Conservation (phyloP, 1,139 yeast species). For the Wickerhamomyces sp. region DNA sequence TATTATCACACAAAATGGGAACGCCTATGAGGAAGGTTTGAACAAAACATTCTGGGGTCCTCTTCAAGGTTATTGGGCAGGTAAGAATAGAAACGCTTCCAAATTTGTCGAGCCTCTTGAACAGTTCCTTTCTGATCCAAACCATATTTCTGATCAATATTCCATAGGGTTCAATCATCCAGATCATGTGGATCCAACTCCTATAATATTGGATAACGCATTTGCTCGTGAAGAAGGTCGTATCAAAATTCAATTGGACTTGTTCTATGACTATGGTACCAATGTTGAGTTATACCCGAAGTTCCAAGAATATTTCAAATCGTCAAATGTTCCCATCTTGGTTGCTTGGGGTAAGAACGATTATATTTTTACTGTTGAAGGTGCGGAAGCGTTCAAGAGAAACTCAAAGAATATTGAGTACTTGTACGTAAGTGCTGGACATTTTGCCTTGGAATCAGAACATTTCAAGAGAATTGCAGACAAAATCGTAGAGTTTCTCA, state of each 20-base stretch:
- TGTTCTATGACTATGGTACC: conserved; percentile 33
- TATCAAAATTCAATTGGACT: conserved; percentile 28
- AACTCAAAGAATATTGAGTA: conserved; percentile 29
- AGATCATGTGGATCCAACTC: conserved; percentile 29
- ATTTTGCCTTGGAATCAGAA: conserved; percentile 33
- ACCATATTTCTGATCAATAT: conserved; percentile 29
- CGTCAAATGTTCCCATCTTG: conserved; percentile 33
- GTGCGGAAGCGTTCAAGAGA: conserved; percentile 34
- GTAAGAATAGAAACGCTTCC: conserved; percentile 14
- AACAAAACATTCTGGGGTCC: conserved; percentile 35
- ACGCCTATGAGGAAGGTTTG: conserved; percentile 39
- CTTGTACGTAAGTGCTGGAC: conserved; percentile 32
- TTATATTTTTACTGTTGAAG: conserved; percentile 29
- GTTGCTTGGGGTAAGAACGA: conserved; percentile 42
- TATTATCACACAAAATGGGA: conserved; percentile 38
- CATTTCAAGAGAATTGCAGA: conserved; percentile 29
- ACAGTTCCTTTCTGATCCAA: conserved; percentile 17
- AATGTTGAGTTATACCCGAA: conserved; percentile 33
- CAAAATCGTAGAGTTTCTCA: conserved; percentile 20
- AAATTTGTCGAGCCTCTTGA: conserved; percentile 17
- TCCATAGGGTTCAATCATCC: conserved; percentile 27
- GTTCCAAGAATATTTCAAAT: conserved; percentile 33
- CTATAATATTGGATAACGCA: conserved; percentile 29
- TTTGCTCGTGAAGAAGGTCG: conserved; percentile 27
- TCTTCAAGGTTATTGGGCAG: conserved; percentile 30